A percentile compares a stretch with the other conserved stretches of the same genome.
phyloP scores from a whole-genome alignment of 2,329 filamentous ascomycete genomes.

The Aureobasidium sp. region DNA sequence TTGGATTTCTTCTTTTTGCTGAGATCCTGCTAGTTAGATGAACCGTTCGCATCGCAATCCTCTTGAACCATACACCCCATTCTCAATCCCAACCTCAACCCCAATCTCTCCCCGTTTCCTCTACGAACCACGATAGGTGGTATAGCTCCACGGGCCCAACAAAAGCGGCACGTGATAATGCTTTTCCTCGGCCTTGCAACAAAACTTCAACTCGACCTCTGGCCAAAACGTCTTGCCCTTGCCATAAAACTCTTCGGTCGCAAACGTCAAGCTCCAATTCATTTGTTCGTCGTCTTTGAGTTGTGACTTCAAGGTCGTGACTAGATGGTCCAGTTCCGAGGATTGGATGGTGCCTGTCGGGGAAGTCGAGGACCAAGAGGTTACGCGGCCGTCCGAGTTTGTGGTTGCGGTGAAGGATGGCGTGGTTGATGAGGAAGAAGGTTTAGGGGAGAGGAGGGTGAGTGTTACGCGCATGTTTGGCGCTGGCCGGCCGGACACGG shows the following conservation, averaged over 20 bases:
- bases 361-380: slow-evolving; percentile 53
- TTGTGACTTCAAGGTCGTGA: slow-evolving; percentile 28
- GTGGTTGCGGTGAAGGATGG: slow-evolving; percentile 58
- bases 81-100: too few relatives aligned
- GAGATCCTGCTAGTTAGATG: too few relatives aligned
- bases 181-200: slow-evolving; percentile 42
- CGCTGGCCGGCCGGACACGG: slow-evolving; percentile 64
- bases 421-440: slow-evolving; percentile 23
- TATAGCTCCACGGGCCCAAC: slow-evolving; percentile 72
- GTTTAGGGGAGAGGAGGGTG: slow-evolving; percentile 35
- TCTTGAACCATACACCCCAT: too few relatives aligned
- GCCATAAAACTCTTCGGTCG: slow-evolving; percentile 66
- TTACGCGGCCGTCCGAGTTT: slow-evolving; percentile 69
- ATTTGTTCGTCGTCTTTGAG: slow-evolving; percentile 37
- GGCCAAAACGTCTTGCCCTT: slow-evolving; percentile 51
- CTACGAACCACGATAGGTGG: slow-evolving; percentile 72
- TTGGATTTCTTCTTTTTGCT: neutral
- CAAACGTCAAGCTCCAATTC: slow-evolving; percentile 64
- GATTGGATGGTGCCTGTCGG: slow-evolving; percentile 26
- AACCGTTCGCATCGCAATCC: too few relatives aligned
- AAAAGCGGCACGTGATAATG: slow-evolving; percentile 75
- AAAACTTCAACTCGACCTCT: slow-evolving; percentile 50
- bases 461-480: slow-evolving; percentile 60
- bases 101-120: too few relatives aligned
- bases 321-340: slow-evolving; percentile 35